A percentile compares a stretch with the other conserved stretches of the same genome.
These are phyloP conservation scores for Leccinum pallidistipes DNA, from an alignment of 1,284 basidiomycete genomes.

Conservation along the genomic window DNA sequence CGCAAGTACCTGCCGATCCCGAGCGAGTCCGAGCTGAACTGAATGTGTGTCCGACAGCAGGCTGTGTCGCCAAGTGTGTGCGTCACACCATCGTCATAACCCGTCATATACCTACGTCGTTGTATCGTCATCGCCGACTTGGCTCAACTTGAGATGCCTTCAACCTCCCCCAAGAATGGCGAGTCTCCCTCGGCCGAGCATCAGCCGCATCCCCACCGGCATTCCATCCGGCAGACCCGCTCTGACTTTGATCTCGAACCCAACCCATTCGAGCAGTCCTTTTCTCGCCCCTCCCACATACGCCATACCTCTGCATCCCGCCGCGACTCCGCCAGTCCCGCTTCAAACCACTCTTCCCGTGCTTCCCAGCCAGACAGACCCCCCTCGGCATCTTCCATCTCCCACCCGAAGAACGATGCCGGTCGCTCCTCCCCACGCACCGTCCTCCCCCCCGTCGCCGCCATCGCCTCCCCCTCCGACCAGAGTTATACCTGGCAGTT, in stretches of 20 bases:
- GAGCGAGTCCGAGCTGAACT: slow-evolving; percentile 25
- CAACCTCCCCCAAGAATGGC: slow-evolving; percentile 28
- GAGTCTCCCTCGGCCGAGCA: slow-evolving; percentile 27
- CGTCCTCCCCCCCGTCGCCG: slow-evolving; percentile 83
- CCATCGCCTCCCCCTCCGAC: slow-evolving; percentile 83
- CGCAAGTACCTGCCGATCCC: slow-evolving; percentile 30
- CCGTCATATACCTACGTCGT: neutral
- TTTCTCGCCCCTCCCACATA: slow-evolving; percentile 58
- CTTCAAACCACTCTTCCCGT: slow-evolving; percentile 40
- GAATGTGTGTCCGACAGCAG: slow-evolving; percentile 18
- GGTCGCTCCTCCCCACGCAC: slow-evolving; percentile 47
- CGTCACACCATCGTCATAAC: slow-evolving; percentile 13
- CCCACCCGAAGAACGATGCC: slow-evolving; percentile 37
- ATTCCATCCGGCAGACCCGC: slow-evolving; percentile 44
- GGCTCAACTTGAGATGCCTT: slow-evolving; percentile 20
- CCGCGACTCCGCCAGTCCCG: slow-evolving; percentile 41
- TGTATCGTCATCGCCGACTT: slow-evolving; percentile 11
- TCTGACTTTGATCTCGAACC: slow-evolving; percentile 84
- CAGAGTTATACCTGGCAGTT: slow-evolving; percentile 76
- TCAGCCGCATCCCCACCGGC: slow-evolving; percentile 20
- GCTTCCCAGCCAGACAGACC: slow-evolving; percentile 41
- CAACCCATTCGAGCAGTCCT: slow-evolving; percentile 96
- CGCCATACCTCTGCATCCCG: slow-evolving; percentile 42
- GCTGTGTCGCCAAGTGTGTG: slow-evolving; percentile 26
- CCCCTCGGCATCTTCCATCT: slow-evolving; percentile 33